These are phyloP conservation scores for Perkinsus olseni DNA, from an alignment of 169 alveolate species.

Conservation along the genomic window DNA sequence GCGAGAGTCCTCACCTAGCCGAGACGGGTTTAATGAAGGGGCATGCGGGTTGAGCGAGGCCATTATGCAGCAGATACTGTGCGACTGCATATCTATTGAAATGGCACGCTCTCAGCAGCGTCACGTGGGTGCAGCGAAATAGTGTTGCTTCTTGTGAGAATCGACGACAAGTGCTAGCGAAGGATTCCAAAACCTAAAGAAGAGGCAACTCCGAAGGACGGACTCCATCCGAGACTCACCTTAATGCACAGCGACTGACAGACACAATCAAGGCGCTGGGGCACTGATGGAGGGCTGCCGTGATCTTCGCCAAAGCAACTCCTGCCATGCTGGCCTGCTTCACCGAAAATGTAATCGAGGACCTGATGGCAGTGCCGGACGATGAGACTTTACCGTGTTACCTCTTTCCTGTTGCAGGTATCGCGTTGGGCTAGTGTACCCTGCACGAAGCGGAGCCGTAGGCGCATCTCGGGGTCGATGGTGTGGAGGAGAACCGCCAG, in stretches of 20 bases:
- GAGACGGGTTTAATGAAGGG: not conserved
- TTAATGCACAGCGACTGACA: not conserved
- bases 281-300: not conserved
- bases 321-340: not conserved
- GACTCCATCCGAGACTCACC: not conserved
- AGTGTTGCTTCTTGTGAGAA: not conserved
- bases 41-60: not conserved
- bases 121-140: not conserved
- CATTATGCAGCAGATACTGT: not conserved
- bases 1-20: not conserved
- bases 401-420: not conserved
- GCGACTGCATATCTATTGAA: not conserved
- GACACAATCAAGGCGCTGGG: not conserved
- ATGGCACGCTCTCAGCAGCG: not conserved
- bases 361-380: too few species aligned
- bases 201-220: not conserved
- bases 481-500: not conserved
- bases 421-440: not conserved
- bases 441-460: not conserved
- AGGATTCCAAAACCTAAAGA: not conserved
- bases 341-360: not conserved
- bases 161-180: not conserved
- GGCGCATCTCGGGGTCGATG: not conserved
- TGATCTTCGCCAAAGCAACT: not conserved
- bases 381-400: too few species aligned